phyloP scores from a whole-genome alignment of 2,329 filamentous ascomycete species.

The Myriosclerotinia duriaeana region DNA sequence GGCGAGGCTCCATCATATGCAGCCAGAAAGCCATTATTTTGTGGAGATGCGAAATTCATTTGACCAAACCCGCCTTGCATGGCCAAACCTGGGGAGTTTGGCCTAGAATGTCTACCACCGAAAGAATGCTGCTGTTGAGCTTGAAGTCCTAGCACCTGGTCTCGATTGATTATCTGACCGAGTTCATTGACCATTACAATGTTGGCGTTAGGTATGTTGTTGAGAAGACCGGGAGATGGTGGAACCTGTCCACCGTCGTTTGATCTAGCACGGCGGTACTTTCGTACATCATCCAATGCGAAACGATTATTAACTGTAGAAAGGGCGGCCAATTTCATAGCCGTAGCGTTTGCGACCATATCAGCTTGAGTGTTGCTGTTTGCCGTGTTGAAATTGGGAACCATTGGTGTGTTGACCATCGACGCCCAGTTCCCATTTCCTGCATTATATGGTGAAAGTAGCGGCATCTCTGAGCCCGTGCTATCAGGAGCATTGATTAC shows the following conservation, averaged over 20 bases:
- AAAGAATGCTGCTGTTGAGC: conserved; percentile 59
- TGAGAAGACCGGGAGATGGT: conserved; percentile 65
- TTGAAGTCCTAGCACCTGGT: conserved; percentile 81
- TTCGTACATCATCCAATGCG: conserved; percentile 92
- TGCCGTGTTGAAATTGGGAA: conserved; percentile 71
- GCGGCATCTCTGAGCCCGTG: conserved; percentile 67
- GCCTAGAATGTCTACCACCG: conserved; percentile 74
- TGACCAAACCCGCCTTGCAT: conserved; percentile 68
- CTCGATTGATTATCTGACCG: conserved; percentile 80
- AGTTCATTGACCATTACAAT: conserved; percentile 94
- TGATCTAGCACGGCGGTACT: conserved; percentile 88
- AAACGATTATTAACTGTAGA: conserved; percentile 99
- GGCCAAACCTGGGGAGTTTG: conserved; percentile 82
- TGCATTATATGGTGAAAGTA: conserved; percentile 80
- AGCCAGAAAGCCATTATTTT: conserved; percentile 90
- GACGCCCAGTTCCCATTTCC: conserved; percentile 95
- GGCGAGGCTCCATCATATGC: conserved; percentile 77
- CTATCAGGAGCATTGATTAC: conserved; percentile 74
- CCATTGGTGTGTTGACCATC: conserved; percentile 97
- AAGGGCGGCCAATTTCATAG: conserved; percentile 96
- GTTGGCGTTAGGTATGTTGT: conserved; percentile 67
- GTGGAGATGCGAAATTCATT: conserved; percentile 79
- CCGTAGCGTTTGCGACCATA: conserved; percentile 97
- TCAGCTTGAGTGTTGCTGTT: conserved; percentile 70
- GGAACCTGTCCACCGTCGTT: conserved; percentile 71